These are phyloP conservation scores for Hortiboletus campestris DNA, from an alignment of 768 basidiomycete genomes.

Conservation along the genomic window DNA sequence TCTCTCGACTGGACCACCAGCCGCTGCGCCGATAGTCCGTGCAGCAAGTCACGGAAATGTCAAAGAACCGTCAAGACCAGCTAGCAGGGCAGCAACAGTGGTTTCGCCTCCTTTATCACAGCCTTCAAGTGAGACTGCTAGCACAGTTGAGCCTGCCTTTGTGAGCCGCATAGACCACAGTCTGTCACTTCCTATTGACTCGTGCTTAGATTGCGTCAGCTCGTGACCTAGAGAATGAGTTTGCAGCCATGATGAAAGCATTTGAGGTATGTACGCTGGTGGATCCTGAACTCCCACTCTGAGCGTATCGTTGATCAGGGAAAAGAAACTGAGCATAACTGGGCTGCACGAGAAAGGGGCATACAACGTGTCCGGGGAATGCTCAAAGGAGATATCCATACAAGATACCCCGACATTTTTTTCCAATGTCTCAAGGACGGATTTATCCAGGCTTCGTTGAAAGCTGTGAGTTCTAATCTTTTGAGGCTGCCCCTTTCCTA, in stretches of 20 bases:
- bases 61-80: constrained; percentile 52
- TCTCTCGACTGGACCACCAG: constrained; percentile 21
- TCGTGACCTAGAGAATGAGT: constrained; percentile 84
- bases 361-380: constrained; percentile 82
- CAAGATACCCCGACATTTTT: constrained; percentile 73
- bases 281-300: not conserved
- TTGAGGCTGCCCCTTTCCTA: not conserved
- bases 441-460: constrained; percentile 79
- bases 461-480: constrained; percentile 60
- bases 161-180: constrained; percentile 41
- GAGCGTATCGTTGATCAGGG: constrained; percentile 49
- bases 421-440: constrained; percentile 69
- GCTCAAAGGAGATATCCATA: constrained; percentile 81
- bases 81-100: constrained; percentile 54
- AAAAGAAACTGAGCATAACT: constrained; percentile 97
- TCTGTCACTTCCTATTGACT: not conserved
- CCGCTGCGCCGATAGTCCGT: constrained; percentile 37
- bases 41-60: constrained; percentile 49
- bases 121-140: constrained; percentile 39
- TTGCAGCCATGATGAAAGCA: constrained; percentile 68
- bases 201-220: constrained; percentile 70
- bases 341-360: constrained; percentile 77
- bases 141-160: constrained; percentile 63
- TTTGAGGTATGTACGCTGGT: constrained; percentile 63
- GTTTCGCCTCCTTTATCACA: constrained; percentile 43